Evolutionary conservation across 2,329 filamentous ascomycete genomes (phyloP).

Genomic region (Ascocoryne sarcoides): DNA sequence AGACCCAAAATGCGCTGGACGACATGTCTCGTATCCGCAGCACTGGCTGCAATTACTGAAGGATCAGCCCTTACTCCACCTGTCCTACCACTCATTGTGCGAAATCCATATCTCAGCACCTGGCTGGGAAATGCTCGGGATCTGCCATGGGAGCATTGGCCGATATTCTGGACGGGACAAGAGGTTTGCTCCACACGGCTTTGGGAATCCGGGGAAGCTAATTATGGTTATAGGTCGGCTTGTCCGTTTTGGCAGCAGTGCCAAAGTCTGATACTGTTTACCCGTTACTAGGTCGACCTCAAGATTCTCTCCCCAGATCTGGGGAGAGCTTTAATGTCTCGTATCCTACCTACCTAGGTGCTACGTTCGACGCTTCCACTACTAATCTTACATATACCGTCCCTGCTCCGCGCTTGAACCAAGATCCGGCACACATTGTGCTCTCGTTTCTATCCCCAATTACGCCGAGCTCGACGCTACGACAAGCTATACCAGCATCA

Average conservation of each 20-base stretch:
- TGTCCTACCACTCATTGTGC: constrained; percentile 48
- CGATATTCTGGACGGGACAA: constrained; percentile 73
- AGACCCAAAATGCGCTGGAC: constrained; percentile 25
- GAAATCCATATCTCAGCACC: constrained; percentile 51
- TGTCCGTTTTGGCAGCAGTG: constrained; percentile 53
- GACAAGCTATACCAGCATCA: constrained; percentile 51
- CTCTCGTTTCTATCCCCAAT: constrained; percentile 44
- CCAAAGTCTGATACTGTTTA: constrained; percentile 52
- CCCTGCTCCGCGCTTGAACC: constrained; percentile 32
- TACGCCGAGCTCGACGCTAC: constrained; percentile 25
- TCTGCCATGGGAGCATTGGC: constrained; percentile 75
- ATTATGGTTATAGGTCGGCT: constrained; percentile 39
- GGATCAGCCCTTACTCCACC: constrained; percentile 47
- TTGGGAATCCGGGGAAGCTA: constrained; percentile 1
- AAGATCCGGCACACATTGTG: constrained; percentile 42
- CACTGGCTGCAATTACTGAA: constrained; percentile 27
- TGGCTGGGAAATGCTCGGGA: constrained; percentile 60
- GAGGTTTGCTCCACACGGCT: constrained; percentile 35
- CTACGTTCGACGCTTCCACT: constrained; percentile 60
- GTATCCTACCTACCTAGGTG: constrained; percentile 49
- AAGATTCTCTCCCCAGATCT: constrained; percentile 45
- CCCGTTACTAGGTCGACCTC: constrained; percentile 55
- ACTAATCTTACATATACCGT: constrained; percentile 61
- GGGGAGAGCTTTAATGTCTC: constrained; percentile 45
- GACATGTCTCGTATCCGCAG: constrained; percentile 21